Evolutionary conservation across 306 rosid genomes (phyloP), one percentile per base, ranked within the genome.

Genomic region (Sesbania bispinosa): DNA sequence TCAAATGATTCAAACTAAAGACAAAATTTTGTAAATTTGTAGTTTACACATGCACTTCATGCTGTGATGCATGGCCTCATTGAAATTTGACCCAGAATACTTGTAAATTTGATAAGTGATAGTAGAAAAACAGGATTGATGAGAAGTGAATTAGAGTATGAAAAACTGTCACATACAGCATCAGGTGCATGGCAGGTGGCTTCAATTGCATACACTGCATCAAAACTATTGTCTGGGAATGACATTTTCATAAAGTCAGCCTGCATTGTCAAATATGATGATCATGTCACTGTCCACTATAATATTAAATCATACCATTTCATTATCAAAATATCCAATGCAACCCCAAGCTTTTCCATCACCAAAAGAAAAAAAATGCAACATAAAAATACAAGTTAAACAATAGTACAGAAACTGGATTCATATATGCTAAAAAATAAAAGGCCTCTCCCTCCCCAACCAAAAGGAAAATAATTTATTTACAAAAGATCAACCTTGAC

Each of bases 151-250:
- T 15, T 6, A 38, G 7, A 50, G 26, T 19, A 18, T 8, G 45
- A 19, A 16, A 47, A 29, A 50, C 47, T 30, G 62, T 55, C 38
- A 76, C 93, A 55, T 81, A 93, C 98, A 10, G 97, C 96, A 77
- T 95, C 96, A 0, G 99, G 96, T 67, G 99, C 99, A 81, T 95
- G 99, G 86, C 99, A 95, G 71, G 99, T 95, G 45, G 99, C 97
- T 85, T 95, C 99, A 81, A 95, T 95, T 1, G 99, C 99, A 85
- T 95, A 95, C 20, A 91, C 85, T 16, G 99, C 97, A 84, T 95
- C 99, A 77, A 83, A 95, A 71, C 89, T 61, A 59, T 88, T 86
- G 74, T 89, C 96, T 26, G 87, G 77, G 57, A 95, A 85, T 26
- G 99, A 93, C 92, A 95, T 89, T 73, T 89, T 83, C 99, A 95